Evolutionary conservation across 2,329 filamentous ascomycete species (phyloP), one percentile per base, ranked within the genome.

Genomic region (Verticillium alfalfae): DNA sequence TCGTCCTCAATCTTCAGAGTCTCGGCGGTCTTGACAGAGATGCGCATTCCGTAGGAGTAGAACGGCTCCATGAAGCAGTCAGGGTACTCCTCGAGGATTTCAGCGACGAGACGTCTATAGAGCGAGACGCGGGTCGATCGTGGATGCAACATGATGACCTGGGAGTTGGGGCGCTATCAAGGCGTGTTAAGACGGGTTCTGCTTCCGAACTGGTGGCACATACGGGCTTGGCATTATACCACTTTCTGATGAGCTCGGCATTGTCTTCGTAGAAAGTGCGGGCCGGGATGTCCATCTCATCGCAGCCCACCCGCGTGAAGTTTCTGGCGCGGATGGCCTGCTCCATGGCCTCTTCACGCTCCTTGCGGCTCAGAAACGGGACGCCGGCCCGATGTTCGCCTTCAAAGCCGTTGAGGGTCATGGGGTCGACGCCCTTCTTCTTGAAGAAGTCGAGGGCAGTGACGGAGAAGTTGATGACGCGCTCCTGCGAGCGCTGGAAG

Each of bases 361-460:
- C 62, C 22, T 58, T 61, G 38, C 49, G 62, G 38, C 69, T 74
- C 3, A 78, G 67, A 45, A 75, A 77, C 3, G 66, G 64, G 0
- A 75, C 66, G 0, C 76, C 74, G 15, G 62, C 57, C 1, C 65
- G 56, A 22, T 74, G 66, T 1, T 69, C 62, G 6, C 69, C 56
- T 5, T 64, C 59, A 1, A 77, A 58, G 12, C 54, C 54, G n/a
- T 36, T 56, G 13, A 56, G 34, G 12, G 54, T 56, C 34, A 56
- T 56, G 26, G 54, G 54, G 15, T 68, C 61, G 39, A 75, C 70
- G 0, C 66, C 63, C 18, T 72, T 62, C 0, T 62, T 57, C 16
- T 63, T 63, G 34, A 78, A 62, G 54, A 77, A 76, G 0, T 61
- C 55, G 9, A 75, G 66, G 6, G 71, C 69, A 34, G 61, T 64